Base-by-base conservation (phyloP, 345 rosid genomes). In the Gynandropsis gynandra region DNA sequence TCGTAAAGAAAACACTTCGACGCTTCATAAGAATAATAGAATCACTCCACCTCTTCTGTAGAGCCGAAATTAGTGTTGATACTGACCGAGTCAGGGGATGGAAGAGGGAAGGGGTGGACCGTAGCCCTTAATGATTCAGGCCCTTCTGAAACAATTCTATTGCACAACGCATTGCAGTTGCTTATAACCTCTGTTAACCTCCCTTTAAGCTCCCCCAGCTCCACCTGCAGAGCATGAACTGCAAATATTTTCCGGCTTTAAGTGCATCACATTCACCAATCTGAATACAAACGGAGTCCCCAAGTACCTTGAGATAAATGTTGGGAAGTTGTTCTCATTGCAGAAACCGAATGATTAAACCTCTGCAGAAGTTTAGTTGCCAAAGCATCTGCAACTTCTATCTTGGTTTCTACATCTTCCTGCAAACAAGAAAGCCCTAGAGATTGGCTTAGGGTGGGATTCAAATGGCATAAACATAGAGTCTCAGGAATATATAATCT, bases 361-460 rank as follows among this genome's bases (percentile, higher is more conserved):
- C 97, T 75, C 69, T 85, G 89, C 51, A 76, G 68, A 56, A 92
- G 95, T 76, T 92, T 87, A 52, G 76, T 62, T 9, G 95, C 80
- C 83, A 92, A 75, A 62, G 95, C 96, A 77, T 92, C 96, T 2
- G 76, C 88, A 34, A 87, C 83, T 76, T 92, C 95, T 55, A 87
- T 87, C 77, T 76, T 81, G 82, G 85, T 82, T 71, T 87, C 98
- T 47, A 85, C 66, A 51, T 76, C 96, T 70, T 85, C 98, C 98
- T 92, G 76, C 49, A 76, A 9, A 58, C 42, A 58, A 31, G 54
- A 27, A 24, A 24, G 5, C 2, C 4, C 29, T 24, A 24, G 5
- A 24, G 29, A 24, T 24, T 24, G 29, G 29, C 29, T 24, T 24
- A 5, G 29, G 2, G 29, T n/a, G 29, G 29, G 29, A 24, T 20